Base-by-base conservation (phyloP, 2,329 filamentous ascomycete genomes). In the Didymella exigua region DNA sequence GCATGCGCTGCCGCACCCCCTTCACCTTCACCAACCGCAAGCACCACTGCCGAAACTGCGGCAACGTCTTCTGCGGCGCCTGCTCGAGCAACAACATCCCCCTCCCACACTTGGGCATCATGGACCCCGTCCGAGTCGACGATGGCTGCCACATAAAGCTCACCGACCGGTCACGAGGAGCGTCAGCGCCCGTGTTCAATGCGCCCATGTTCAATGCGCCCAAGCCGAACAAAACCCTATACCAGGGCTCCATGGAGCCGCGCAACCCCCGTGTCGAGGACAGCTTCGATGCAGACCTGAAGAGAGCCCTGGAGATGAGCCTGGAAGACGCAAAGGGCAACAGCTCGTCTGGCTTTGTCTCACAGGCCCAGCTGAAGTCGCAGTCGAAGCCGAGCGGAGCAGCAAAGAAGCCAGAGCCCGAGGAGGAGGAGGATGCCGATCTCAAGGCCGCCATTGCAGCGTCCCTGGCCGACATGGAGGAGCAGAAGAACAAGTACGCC, bases 1-100 rank as follows among this genome's bases (percentile, higher is more conserved):
- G 95, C 75, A 97, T 99, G 92, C 89, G 95, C 72, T 99, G 95
- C 75, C 87, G 95, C 65, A 97, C 93, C 11, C 79, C 91, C 16
- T 99, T 99, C 69, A 97, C 91, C 42, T 97, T 99, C 71, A 99
- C 93, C 51, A 99, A 99, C 75, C 88, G 95, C 69, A 99, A 98
- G 74, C 95, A 99, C 73, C 95, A 99, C 75, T 99, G 95, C 71
- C 88, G 95, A 62, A 99, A 99, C 75, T 99, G 95, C 70, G 95
- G 95, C 46, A 96, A 95, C 76, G 95, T 96, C 68, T 99, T 99
- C 74, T 96, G 96, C 72, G 91, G 93, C 61, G 88, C 95, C 67
- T 99, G 95, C 72, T 98, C 93, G 13, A 88, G 86, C 79, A 98
- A 98, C 78, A 86, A 84, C 19, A 83, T 96, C 34, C 89, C 95